Evolutionary conservation across 371 early-diverging fungal species (phyloP), one percentile per base, ranked within the genome.

Genomic region (Synchytrium microbalum): DNA sequence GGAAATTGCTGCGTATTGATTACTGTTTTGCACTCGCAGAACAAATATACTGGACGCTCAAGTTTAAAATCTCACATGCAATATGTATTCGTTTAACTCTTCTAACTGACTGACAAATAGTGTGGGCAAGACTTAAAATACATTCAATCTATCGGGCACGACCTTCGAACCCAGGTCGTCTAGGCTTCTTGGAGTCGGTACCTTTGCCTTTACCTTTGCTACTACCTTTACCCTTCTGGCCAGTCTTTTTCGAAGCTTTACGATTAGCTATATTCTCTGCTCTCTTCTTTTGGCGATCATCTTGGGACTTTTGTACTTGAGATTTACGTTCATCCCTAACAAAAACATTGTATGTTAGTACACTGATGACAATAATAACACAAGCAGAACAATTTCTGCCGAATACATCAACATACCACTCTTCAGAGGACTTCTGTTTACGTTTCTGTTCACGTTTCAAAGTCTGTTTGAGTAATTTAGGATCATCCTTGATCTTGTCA

Each of bases 401-500:
- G n/a, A n/a, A n/a, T n/a, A n/a, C n/a, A 38, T 10, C 46, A 19
- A 38, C 46, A 38, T 38, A 38, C 93, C 93, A 96, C 64, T 88
- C 87, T 58, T 85, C 76, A 25, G 81, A 72, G 67, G 88, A 87
- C 86, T 90, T 92, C 69, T 74, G 76, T 87, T 96, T 96, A 58
- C 74, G 72, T 68, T 87, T 81, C 67, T 90, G 87, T 66, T 87
- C 82, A 63, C 91, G 84, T 77, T 92, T 93, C 62, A 96, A 82
- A 0, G 91, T 88, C 82, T 92, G 92, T 74, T 93, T 92, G 62
- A 96, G 74, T 53, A 93, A 75, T 69, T 86, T 89, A 51, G 86
- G 70, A 63, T 96, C 92, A 68, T 96, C 96, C 74, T 90, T 90
- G 64, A 92, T 81, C 76, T 91, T 92, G 65, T 90, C 89, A 65